Evolutionary conservation across 345 rosid species (phyloP), one percentile per base, ranked within the genome.

Genomic region (Linum usitatissimum): DNA sequence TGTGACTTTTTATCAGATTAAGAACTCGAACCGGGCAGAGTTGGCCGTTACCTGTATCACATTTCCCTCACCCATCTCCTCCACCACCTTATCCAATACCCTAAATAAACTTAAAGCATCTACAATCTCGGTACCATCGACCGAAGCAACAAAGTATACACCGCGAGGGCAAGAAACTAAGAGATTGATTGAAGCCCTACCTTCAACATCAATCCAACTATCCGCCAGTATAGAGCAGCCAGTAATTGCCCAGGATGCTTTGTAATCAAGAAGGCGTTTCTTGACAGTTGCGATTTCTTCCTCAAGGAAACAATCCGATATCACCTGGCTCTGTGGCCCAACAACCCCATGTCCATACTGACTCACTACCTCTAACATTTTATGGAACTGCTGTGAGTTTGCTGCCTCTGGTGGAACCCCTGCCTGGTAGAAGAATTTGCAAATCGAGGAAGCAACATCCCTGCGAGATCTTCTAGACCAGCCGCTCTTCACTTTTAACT

Each of bases 1-100:
- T 45, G 14, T 45, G 51, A 18, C 12, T 31, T 51, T 53, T 51
- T 53, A 55, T 55, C 19, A 45, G 61, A 13, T 14, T 45, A 45
- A 45, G 17, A 7, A 20, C 30, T 28, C 9, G 21, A 61, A 48
- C 64, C 28, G 66, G 54, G 39, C 17, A 72, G 42, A 59, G 34
- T 40, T 34, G 51, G 30, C 7, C 4, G 61, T 36, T 70, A 83
- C 87, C 85, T 82, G 96, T 56, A 88, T 79, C 6, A 88, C 78
- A 66, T 83, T 72, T 65, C 82, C 92, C 77, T 85, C 92, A 17
- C 90, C 96, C 57, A 88, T 68, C 69, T 88, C 91, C 8, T 82
- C 90, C 64, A 88, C 90, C 71, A 83, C 76, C 64, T 80, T 83
- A 75, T 88, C 92, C 62, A 88, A 68, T 65, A 71, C 68, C 68